Base-by-base conservation (phyloP, 2,329 filamentous ascomycete species). In the Apiospora rasikravindrae region DNA sequence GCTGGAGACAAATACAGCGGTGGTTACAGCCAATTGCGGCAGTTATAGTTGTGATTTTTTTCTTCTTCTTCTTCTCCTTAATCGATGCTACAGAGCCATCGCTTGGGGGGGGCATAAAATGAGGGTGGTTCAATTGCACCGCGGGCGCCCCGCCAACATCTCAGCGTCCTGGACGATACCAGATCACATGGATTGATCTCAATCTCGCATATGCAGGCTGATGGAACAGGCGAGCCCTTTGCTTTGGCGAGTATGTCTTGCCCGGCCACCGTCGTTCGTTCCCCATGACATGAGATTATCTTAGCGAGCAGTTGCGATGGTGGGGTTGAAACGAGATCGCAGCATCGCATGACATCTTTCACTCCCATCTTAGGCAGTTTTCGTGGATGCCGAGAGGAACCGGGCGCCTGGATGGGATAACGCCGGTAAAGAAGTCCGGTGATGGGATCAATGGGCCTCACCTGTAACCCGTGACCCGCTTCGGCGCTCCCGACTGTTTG, bases 161-260 rank as follows among this genome's bases (percentile, higher is more conserved):
- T 16, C 19, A 37, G 29, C 33, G 53, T 61, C 53, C 53, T 37
- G 53, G 29, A 37, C 19, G 33, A 26, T 22, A 61, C 10, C 29
- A 61, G 53, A 61, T 61, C 53, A 61, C 33, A 64, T 40, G 33
- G 19, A 40, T 64, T 22, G 57, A n/a, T 40, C 33, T 64, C 57
- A 29, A 64, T 40, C 57, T 64, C 57, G 57, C 57, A 64, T 64
- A 64, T 64, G 57, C 57, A 64, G 33, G 26, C 53, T 22, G 33
- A 57, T 33, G 26, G 51, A 22, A 19, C 51, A 33, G 26, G 6
- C 51, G 51, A 57, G 51, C 26, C 26, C 29, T 29, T 19, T 16
- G 14, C 26, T 29, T 29, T 22, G 16, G 51, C 7, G 24, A 37
- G 29, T 61, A 22, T 61, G 29, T 61, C 29, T 64, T 40, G 29